These are phyloP conservation scores for Ganoderma leucocontextum DNA, from an alignment of 1,284 basidiomycete genomes.

Conservation along the genomic window DNA sequence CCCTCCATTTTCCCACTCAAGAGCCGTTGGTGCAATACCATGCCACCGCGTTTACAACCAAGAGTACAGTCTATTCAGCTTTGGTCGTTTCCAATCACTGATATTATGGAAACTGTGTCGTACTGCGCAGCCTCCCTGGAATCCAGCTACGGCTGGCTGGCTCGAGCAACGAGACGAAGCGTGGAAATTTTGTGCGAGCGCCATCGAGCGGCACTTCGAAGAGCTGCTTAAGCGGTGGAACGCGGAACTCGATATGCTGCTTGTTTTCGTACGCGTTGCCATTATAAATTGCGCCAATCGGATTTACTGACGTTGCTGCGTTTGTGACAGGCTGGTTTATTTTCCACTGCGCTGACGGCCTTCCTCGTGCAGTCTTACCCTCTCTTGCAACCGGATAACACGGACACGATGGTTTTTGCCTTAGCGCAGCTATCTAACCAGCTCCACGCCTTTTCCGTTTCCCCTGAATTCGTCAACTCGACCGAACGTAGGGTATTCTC, in stretches of 20 bases:
- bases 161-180: constrained; percentile 23
- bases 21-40: neutral
- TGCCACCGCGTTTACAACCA: neutral
- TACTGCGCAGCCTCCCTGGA: neutral
- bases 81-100: neutral
- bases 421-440: constrained; percentile 22
- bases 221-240: constrained; percentile 27
- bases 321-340: constrained; percentile 22
- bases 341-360: constrained; percentile 26
- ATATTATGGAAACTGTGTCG: neutral
- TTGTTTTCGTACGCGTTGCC: constrained; percentile 26
- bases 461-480: constrained; percentile 14
- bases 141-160: neutral
- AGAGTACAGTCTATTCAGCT: neutral
- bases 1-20: neutral
- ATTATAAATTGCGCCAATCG: neutral
- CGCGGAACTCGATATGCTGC: constrained; percentile 29
- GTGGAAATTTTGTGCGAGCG: constrained; percentile 23
- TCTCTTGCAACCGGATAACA: constrained; percentile 25
- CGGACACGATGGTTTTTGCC: constrained; percentile 17
- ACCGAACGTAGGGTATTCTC: constrained; percentile 14
- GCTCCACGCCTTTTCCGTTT: constrained; percentile 12
- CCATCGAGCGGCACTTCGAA: constrained; percentile 25
- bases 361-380: constrained; percentile 30
- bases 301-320: neutral